Evolutionary conservation across 495 filamentous ascomycete species (phyloP).

Genomic region (Lophiotrema nucula): DNA sequence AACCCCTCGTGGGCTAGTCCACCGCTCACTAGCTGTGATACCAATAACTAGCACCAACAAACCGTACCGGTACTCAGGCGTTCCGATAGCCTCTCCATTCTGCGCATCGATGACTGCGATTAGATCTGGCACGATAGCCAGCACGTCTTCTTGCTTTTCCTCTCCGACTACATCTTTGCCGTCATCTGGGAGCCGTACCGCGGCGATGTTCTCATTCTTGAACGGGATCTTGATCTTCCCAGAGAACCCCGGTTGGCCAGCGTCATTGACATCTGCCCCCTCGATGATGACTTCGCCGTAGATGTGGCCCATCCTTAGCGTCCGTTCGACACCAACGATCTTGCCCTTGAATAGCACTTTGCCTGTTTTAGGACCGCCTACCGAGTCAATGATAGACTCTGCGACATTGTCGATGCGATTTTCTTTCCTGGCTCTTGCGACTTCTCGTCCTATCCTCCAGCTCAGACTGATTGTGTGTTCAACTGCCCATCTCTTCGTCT

Average conservation of each 20-base stretch:
- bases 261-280: slow-evolving; percentile 40
- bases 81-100: slow-evolving; percentile 59
- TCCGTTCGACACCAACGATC: slow-evolving; percentile 57
- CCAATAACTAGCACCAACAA: slow-evolving; percentile 46
- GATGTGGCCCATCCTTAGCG: slow-evolving; percentile 54
- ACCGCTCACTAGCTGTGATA: slow-evolving; percentile 55
- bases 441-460: slow-evolving; percentile 56
- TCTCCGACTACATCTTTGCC: slow-evolving; percentile 24
- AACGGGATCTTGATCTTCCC: slow-evolving; percentile 57
- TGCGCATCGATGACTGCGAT: slow-evolving; percentile 60
- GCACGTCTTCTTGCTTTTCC: slow-evolving; percentile 42
- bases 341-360: slow-evolving; percentile 61
- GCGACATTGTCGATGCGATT: slow-evolving; percentile 53
- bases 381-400: slow-evolving; percentile 57
- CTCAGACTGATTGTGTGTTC: slow-evolving; percentile 53
- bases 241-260: slow-evolving; percentile 8
- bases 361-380: slow-evolving; percentile 52
- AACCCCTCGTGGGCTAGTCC: slow-evolving; percentile 54
- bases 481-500: slow-evolving; percentile 52
- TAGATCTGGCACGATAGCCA: slow-evolving; percentile 61
- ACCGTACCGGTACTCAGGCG: slow-evolving; percentile 62
- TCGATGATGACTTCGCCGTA: slow-evolving; percentile 57
- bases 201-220: slow-evolving; percentile 65
- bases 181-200: slow-evolving; percentile 42
- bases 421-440: slow-evolving; percentile 48